These are phyloP conservation scores for Cutaneotrichosporon arboriforme DNA, from an alignment of 1,284 basidiomycete genomes.

Conservation along the genomic window DNA sequence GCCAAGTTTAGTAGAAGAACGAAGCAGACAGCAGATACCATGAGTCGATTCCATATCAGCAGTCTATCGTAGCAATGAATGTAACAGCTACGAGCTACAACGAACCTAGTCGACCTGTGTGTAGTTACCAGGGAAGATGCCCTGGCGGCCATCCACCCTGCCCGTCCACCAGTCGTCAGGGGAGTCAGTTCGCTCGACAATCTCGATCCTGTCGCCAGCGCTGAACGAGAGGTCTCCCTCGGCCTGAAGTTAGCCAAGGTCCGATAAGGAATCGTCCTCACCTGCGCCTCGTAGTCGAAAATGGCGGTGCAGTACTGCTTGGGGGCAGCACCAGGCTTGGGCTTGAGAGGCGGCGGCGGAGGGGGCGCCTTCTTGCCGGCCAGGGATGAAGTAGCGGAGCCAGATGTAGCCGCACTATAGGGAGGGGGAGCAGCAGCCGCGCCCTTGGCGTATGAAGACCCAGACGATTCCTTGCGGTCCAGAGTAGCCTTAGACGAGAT, in stretches of 20 bases:
- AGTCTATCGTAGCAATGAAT: background rate
- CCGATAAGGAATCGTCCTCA: conserved; percentile 25
- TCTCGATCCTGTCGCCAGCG: conserved; percentile 88
- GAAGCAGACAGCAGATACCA: background rate
- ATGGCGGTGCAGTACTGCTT: conserved; percentile 81
- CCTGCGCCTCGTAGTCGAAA: conserved; percentile 90
- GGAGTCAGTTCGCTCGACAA: conserved; percentile 76
- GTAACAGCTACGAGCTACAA: background rate
- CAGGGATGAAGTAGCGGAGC: conserved; percentile 38
- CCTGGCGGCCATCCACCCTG: conserved; percentile 71
- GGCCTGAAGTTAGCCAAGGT: conserved; percentile 53
- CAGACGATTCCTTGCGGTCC: conserved; percentile 45
- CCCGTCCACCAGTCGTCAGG: conserved; percentile 99
- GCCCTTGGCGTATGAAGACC: conserved; percentile 41
- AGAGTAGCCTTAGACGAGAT: conserved; percentile 43
- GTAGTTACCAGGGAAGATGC: conserved; percentile 81
- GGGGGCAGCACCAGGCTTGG: conserved; percentile 61
- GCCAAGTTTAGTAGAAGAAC: background rate
- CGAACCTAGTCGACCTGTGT: conserved; percentile 37
- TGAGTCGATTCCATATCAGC: conserved; percentile 2
- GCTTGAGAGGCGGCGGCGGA: conserved; percentile 72
- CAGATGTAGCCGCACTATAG: conserved; percentile 20
- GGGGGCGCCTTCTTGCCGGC: conserved; percentile 74
- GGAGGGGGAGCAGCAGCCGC: conserved; percentile 44
- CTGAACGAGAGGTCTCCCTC: conserved; percentile 90